Percentiles rank a stretch among this genome's conserved stretches.
Conservation (phyloP, 2,329 filamentous ascomycete species). For the Aspergillus brasiliensis region DNA sequence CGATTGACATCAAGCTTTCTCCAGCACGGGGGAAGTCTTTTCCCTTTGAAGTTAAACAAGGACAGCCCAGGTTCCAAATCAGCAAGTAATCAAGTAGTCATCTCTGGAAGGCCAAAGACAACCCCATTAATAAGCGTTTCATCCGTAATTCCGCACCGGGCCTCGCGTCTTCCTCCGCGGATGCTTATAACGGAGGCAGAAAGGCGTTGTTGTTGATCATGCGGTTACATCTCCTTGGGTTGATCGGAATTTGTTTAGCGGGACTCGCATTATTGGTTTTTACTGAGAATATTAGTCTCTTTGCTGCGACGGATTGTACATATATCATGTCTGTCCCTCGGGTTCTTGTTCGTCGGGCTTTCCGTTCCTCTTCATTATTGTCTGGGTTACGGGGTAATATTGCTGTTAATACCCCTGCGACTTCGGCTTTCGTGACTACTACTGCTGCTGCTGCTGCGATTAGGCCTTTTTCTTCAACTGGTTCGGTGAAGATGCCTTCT, state of each 20-base stretch:
- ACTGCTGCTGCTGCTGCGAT: neutral
- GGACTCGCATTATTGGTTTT: neutral
- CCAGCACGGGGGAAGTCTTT: neutral
- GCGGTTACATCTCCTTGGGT: neutral
- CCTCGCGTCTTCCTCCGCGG: neutral
- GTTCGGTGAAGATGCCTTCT: slow-evolving; percentile 2
- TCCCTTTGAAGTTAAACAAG: neutral
- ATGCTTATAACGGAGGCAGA: neutral
- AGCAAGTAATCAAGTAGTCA: too few relatives aligned
- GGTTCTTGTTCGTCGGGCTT: neutral
- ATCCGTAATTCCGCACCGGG: slow-evolving; percentile 1
- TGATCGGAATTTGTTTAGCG: neutral
- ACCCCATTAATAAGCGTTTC: neutral
- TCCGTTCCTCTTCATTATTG: neutral
- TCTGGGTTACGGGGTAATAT: too few relatives aligned
- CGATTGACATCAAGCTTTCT: neutral
- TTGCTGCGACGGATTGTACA: neutral
- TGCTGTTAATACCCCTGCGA: neutral
- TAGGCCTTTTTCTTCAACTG: slow-evolving; percentile 21
- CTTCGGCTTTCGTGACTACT: slow-evolving; percentile 31
- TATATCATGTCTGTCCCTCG: neutral
- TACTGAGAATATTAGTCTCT: neutral
- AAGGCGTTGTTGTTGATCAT: neutral
- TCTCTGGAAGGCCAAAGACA: neutral
- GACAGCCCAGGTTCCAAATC: too few relatives aligned